These are phyloP conservation scores for Phialocephala subalpina DNA, from an alignment of 2,329 filamentous ascomycete genomes.

Conservation along the genomic window DNA sequence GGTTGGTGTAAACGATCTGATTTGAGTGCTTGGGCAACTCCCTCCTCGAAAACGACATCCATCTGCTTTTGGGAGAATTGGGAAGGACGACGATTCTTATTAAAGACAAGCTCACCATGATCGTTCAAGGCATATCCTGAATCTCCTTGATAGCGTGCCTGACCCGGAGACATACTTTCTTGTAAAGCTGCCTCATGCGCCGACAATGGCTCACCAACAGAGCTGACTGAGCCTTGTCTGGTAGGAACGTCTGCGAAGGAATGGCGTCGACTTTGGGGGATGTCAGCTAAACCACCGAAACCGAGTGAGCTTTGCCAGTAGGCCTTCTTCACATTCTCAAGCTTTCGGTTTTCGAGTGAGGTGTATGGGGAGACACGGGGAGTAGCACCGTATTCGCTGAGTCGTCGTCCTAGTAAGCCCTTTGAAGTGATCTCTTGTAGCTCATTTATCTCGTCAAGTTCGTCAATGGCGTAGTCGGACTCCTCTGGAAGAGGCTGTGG, in stretches of 20 bases:
- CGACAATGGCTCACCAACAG: constrained; percentile 59
- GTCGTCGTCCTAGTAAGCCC: constrained; percentile 43
- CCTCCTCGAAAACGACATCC: constrained; percentile 23
- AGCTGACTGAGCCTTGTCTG: constrained; percentile 69
- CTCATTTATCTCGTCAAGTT: constrained; percentile 70
- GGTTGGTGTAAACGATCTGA: constrained; percentile 32
- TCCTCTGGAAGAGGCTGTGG: constrained; percentile 69
- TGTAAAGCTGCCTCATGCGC: constrained; percentile 44
- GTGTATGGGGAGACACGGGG: constrained; percentile 45
- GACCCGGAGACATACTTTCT: constrained; percentile 39
- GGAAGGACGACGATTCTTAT: constrained; percentile 28
- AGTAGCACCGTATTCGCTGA: constrained; percentile 46
- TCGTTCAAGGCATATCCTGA: constrained; percentile 42
- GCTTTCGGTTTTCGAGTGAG: constrained; percentile 66
- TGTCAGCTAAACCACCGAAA: constrained; percentile 67
- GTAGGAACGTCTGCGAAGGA: constrained; percentile 78
- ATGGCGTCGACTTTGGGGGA: constrained; percentile 79
- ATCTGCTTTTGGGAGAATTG: constrained; percentile 22
- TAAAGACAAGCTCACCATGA: constrained; percentile 42
- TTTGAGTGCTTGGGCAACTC: constrained; percentile 17
- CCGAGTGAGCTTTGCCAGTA: constrained; percentile 78
- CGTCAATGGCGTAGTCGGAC: constrained; percentile 77
- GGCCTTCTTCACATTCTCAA: constrained; percentile 71
- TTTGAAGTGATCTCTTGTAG: constrained; percentile 43
- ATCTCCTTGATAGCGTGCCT: constrained; percentile 41